These are phyloP conservation scores for Candida silvatica DNA, from an alignment of 805 yeast species.

Conservation along the genomic window DNA sequence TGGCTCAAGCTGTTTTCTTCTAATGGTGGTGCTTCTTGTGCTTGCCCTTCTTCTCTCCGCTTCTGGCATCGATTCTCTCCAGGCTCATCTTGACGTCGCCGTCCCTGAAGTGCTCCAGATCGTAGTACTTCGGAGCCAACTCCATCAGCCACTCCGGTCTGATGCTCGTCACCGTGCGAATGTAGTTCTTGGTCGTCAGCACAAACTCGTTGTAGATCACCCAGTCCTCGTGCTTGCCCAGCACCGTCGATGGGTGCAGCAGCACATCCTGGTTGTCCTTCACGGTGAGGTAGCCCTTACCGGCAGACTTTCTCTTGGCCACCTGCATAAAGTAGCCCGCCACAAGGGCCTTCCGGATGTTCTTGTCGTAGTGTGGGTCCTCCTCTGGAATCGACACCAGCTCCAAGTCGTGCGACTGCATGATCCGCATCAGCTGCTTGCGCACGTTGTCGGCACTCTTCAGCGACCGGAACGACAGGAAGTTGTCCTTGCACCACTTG, in stretches of 20 bases:
- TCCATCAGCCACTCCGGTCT: conserved; percentile 91
- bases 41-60: conserved; percentile 21
- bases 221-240: conserved; percentile 88
- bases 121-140: conserved; percentile 65
- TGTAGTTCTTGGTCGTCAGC: conserved; percentile 85
- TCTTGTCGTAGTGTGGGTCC: conserved; percentile 58
- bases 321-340: conserved; percentile 99
- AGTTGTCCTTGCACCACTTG: conserved; percentile 91
- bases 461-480: conserved; percentile 73
- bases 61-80: conserved; percentile 47
- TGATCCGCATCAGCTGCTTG: conserved; percentile 69
- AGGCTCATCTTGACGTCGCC: conserved; percentile 68
- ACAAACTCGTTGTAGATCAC: conserved; percentile 94
- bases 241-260: conserved; percentile 87
- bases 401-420: conserved; percentile 75
- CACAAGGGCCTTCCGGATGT: conserved; percentile 77
- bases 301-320: conserved; percentile 81
- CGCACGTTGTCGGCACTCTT: conserved; percentile 84
- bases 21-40: conserved; percentile 1
- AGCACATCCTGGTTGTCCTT: conserved; percentile 95
- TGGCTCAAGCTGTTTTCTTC: too few relatives aligned
- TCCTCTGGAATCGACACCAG: conserved; percentile 61
- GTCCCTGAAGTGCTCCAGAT: conserved; percentile 50
- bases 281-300: conserved; percentile 80
- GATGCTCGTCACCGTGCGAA: conserved; percentile 85